These are phyloP conservation scores for Musa balbisiana DNA, from an alignment of 202 grass and related monocot genomes.

Conservation along the genomic window DNA sequence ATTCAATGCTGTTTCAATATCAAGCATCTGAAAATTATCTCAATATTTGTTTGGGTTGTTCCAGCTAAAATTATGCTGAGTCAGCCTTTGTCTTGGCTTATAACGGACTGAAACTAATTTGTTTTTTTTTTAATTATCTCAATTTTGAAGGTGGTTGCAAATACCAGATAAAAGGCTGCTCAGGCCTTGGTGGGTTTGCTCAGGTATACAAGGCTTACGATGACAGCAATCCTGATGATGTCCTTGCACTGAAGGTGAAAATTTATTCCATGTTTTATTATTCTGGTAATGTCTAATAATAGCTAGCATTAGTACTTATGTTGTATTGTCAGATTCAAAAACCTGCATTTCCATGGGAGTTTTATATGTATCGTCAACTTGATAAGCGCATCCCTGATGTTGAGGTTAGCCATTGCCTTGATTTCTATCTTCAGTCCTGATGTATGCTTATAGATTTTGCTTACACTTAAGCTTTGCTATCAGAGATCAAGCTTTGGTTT, in stretches of 20 bases:
- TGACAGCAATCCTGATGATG: conserved; percentile 59
- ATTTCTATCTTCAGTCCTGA: background rate
- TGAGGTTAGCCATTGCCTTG: conserved; percentile 46
- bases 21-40: too few relatives aligned
- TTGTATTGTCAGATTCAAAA: conserved; percentile 56
- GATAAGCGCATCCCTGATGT: conserved; percentile 57
- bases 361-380: conserved; percentile 94
- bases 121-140: conserved; percentile 15
- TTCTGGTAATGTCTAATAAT: background rate
- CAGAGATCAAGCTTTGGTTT: conserved; percentile 81
- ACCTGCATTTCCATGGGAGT: conserved; percentile 80
- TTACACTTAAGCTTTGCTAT: conserved; percentile 23
- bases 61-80: too few relatives aligned
- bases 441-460: conserved; percentile 23
- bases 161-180: conserved; percentile 79
- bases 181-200: conserved; percentile 73
- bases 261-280: conserved; percentile 19
- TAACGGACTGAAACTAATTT: too few relatives aligned
- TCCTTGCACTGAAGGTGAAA: conserved; percentile 76
- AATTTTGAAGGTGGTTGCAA: conserved; percentile 52
- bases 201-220: conserved; percentile 75
- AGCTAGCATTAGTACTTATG: background rate
- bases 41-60: too few relatives aligned
- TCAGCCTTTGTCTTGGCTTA: too few relatives aligned
- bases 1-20: too few relatives aligned